A percentile compares a stretch with the other conserved stretches of the same genome.
Conservation (phyloP, 108 stramenopile species). For the Tribonema minus region DNA sequence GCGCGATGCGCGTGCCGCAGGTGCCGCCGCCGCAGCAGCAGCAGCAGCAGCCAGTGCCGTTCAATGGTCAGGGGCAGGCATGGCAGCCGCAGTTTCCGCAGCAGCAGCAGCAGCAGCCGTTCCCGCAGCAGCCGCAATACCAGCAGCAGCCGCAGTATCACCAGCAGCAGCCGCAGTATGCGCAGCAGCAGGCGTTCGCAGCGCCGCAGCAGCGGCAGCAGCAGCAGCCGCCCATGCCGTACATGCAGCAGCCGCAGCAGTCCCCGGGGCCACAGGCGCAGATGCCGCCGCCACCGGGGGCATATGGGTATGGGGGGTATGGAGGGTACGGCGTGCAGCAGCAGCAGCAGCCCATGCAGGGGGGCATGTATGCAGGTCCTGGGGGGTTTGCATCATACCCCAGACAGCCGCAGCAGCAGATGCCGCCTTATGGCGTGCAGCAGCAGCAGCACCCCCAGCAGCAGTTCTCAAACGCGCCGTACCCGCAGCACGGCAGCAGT, state of each 20-base stretch:
- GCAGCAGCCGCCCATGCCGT: neutral
- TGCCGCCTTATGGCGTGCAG: neutral
- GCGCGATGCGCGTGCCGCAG: neutral
- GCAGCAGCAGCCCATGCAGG: neutral
- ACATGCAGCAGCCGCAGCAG: neutral
- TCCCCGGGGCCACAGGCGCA: neutral
- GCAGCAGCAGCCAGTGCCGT: conserved; percentile 9
- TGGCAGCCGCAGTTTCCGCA: neutral
- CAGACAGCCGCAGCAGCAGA: too few species aligned
- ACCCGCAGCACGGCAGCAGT: neutral
- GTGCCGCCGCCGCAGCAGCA: too few species aligned
- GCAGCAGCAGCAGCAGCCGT: neutral
- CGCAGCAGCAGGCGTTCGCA: neutral
- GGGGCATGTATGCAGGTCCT: neutral
- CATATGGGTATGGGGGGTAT: too few species aligned
- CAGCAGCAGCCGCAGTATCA: conserved; percentile 3
- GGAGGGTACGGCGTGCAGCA: neutral
- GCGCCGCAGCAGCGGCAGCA: neutral
- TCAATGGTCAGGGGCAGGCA: neutral
- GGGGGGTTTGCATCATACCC: neutral
- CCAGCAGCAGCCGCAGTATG: conserved; percentile 6
- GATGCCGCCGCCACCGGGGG: neutral
- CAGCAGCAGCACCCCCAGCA: neutral
- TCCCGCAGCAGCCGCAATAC: neutral
- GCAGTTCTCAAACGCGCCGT: neutral